phyloP scores from a whole-genome alignment of 108 stramenopile genomes.

The Phaeodactylum tricornutum region DNA sequence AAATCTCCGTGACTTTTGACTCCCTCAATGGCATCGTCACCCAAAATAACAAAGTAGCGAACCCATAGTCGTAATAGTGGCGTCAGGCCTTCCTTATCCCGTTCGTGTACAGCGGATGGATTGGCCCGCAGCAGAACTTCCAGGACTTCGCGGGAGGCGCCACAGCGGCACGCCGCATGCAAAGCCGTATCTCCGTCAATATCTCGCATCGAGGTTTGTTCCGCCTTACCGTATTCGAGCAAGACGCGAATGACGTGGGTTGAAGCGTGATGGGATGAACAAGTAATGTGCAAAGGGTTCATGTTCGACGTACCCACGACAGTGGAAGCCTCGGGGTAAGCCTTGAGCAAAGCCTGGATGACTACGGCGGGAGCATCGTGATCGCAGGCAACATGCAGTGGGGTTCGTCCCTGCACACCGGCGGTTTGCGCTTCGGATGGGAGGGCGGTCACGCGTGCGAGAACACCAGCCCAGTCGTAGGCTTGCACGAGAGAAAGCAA shows the following conservation, averaged over 20 bases:
- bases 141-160: conserved; percentile 50
- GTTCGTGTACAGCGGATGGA: conserved; percentile 32
- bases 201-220: conserved; percentile 39
- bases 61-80: conserved; percentile 54
- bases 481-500: conserved; percentile 27
- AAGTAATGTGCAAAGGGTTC: conserved; percentile 61
- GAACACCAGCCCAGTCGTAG: conserved; percentile 37
- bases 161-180: conserved; percentile 57
- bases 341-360: conserved; percentile 34
- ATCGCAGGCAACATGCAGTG: conserved; percentile 54
- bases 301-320: conserved; percentile 50
- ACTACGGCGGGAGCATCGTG: conserved; percentile 48
- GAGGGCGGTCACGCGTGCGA: conserved; percentile 32
- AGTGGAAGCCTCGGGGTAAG: conserved; percentile 41
- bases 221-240: conserved; percentile 13
- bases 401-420: conserved; percentile 44
- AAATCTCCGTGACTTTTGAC: conserved; percentile 33
- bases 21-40: conserved; percentile 36
- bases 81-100: conserved; percentile 52
- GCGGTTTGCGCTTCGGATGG: conserved; percentile 25
- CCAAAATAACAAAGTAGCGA: conserved; percentile 47
- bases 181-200: conserved; percentile 59
- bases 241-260: conserved; percentile 38
- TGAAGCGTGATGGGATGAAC: conserved; percentile 44
- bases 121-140: conserved; percentile 30